Base-by-base conservation (phyloP, 495 filamentous ascomycete species). In the Lichina pygmaea region DNA sequence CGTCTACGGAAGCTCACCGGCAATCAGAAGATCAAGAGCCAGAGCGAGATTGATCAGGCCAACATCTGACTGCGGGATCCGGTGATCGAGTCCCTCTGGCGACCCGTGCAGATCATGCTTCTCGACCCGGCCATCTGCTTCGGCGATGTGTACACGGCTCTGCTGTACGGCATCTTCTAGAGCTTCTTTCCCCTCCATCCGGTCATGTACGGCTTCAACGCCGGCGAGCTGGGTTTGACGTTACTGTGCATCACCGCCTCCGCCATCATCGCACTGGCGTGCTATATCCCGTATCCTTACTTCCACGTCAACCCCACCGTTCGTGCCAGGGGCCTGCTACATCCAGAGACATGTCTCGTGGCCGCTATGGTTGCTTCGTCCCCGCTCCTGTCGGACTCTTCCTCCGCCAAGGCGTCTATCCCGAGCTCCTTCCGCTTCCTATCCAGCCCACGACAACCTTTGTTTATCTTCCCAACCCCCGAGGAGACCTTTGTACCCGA, bases 141-240 rank as follows among this genome's bases (percentile, higher is more conserved):
- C 61, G 65, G 70, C 0, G 67, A 73, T 50, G 45, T 68, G 42
- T 80, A 78, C 57, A 73, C 68, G 1, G 66, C 68, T 13, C 62
- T 79, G 45, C 66, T 71, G 48, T 77, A 78, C 57, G 72, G 65
- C 32, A 78, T 78, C 57, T 77, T 70, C 58, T 78, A 78, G 57
- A 66, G 62, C 50, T 78, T 77, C 65, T 79, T 79, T 3, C 58
- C 81, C n/a, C 73, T 81, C 44, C 81, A 77, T 60, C 64, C 65
- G 1, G 64, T 60, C 46, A 61, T 67, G 48, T 79, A 80, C 60
- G 55, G 57, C 53, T 75, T 81, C 60, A 70, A 62, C 47, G 59
- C 72, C 17, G 77, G 77, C 42, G 50, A 70, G 48, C 58, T 68
- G 46, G 75, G 77, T 42, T 62, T 81, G 7, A 67, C 73, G 33